A percentile compares a stretch with the other conserved stretches of the same genome.
These are phyloP conservation scores for Emericellopsis atlantica DNA, from an alignment of 2,329 filamentous ascomycete genomes.

Conservation along the genomic window DNA sequence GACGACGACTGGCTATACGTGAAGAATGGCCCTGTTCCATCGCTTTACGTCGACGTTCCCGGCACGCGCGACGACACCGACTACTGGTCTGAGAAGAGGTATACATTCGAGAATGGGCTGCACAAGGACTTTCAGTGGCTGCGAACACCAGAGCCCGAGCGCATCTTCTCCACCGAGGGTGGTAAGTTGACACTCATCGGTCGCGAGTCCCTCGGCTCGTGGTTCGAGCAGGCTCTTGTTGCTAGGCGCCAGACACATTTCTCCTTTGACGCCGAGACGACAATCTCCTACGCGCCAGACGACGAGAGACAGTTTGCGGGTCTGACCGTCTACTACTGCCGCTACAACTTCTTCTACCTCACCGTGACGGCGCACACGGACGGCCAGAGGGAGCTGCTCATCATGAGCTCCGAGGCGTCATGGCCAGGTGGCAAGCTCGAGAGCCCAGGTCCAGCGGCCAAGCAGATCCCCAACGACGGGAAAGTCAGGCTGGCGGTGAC, in stretches of 20 bases:
- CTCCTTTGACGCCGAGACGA: slow-evolving; percentile 46
- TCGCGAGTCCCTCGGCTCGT: slow-evolving; percentile 40
- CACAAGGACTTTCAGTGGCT: slow-evolving; percentile 45
- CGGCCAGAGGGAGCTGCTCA: slow-evolving; percentile 43
- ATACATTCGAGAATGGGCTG: slow-evolving; percentile 31
- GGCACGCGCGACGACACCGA: slow-evolving; percentile 28
- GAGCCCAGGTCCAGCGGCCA: slow-evolving; percentile 25
- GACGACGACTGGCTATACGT: slow-evolving; percentile 51
- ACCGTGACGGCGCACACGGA: slow-evolving; percentile 43
- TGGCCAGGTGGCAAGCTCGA: slow-evolving; percentile 37
- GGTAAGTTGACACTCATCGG: slow-evolving; percentile 33
- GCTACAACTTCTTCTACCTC: slow-evolving; percentile 54
- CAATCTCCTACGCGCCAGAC: slow-evolving; percentile 35
- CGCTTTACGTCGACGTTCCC: slow-evolving; percentile 37
- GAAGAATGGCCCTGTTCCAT: slow-evolving; percentile 43
- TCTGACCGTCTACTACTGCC: slow-evolving; percentile 48
- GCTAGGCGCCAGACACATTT: slow-evolving; percentile 45
- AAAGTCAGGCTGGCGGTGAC: slow-evolving; percentile 38
- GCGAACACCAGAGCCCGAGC: slow-evolving; percentile 39
- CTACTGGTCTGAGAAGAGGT: slow-evolving; percentile 37
- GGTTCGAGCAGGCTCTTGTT: slow-evolving; percentile 46
- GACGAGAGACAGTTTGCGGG: slow-evolving; percentile 51
- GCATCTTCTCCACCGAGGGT: slow-evolving; percentile 30
- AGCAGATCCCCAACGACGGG: slow-evolving; percentile 38
- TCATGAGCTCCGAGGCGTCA: slow-evolving; percentile 42